Evolutionary conservation across 768 basidiomycete genomes (phyloP).

Genomic region (Kwoniella heveanensis): DNA sequence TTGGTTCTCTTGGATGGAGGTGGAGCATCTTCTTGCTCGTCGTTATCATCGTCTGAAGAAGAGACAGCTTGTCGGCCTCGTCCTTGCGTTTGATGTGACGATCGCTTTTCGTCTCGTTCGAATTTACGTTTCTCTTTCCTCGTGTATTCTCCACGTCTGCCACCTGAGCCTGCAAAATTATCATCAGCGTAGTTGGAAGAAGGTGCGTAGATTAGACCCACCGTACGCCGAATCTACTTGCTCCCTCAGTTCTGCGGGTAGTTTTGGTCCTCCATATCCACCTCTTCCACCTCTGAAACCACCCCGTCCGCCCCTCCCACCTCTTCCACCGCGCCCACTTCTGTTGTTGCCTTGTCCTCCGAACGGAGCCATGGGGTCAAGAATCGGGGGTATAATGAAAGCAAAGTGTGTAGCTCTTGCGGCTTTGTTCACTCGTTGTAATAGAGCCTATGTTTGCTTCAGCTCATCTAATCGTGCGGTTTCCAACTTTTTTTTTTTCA

Average conservation of each 20-base stretch:
- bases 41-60: background rate
- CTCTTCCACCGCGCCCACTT: constrained; percentile 11
- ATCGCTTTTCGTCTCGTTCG: constrained; percentile 16
- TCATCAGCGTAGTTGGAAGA: too few relatives aligned
- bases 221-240: constrained; percentile 28
- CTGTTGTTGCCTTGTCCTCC: constrained; percentile 14
- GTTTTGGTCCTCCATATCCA: constrained; percentile 28
- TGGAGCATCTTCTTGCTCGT: constrained; percentile 10
- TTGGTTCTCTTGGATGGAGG: constrained; percentile 4
- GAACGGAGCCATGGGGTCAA: constrained; percentile 19
- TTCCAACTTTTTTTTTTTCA: constrained; percentile 28
- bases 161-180: constrained; percentile 14
- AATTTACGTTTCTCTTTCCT: constrained; percentile 13
- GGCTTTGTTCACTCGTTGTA: background rate
- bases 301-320: constrained; percentile 17
- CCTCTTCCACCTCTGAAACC: constrained; percentile 20
- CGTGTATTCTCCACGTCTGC: constrained; percentile 14
- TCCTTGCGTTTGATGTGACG: constrained; percentile 2
- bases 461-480: too few relatives aligned
- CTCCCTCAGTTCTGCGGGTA: constrained; percentile 34
- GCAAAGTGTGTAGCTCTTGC: too few relatives aligned
- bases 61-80: constrained; percentile 1
- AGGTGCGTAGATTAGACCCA: constrained; percentile 7
- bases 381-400: too few relatives aligned
- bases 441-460: background rate